Evolutionary conservation across 495 filamentous ascomycete species (phyloP).

Genomic region (Astrothelium subdiscretum): DNA sequence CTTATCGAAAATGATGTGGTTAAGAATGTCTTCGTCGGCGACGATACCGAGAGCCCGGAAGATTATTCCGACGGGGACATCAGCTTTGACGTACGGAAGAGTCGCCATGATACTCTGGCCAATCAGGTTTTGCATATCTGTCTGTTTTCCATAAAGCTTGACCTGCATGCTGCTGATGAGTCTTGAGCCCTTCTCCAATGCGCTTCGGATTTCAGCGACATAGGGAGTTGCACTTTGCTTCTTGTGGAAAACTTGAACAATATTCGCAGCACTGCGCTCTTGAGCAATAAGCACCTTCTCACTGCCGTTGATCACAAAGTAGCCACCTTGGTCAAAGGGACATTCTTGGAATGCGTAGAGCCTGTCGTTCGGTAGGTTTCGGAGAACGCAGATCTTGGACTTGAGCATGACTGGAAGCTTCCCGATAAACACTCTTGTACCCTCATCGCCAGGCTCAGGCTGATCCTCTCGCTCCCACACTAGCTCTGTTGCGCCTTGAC

Average conservation of each 20-base stretch:
- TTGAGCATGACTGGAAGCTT: slow-evolving; percentile 97
- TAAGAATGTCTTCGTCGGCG: slow-evolving; percentile 94
- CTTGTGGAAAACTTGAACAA: slow-evolving; percentile 98
- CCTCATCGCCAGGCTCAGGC: slow-evolving; percentile 24
- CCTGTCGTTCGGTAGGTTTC: slow-evolving; percentile 63
- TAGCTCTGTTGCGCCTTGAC: slow-evolving; percentile 45
- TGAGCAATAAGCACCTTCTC: slow-evolving; percentile 98
- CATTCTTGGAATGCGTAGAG: slow-evolving; percentile 87
- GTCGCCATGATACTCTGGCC: slow-evolving; percentile 82
- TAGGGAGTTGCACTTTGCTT: slow-evolving; percentile 80
- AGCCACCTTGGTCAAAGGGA: slow-evolving; percentile 93
- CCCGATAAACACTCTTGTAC: slow-evolving; percentile 65
- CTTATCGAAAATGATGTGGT: slow-evolving; percentile 91
- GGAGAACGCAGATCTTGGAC: slow-evolving; percentile 82
- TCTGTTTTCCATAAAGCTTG: slow-evolving; percentile 76
- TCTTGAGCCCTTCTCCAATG: slow-evolving; percentile 88
- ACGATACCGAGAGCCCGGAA: slow-evolving; percentile 94
- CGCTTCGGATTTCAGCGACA: slow-evolving; percentile 89
- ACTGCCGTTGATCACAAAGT: slow-evolving; percentile 99
- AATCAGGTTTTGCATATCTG: slow-evolving; percentile 61
- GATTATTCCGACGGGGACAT: slow-evolving; percentile 86
- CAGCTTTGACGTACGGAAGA: slow-evolving; percentile 83
- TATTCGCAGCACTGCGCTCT: slow-evolving; percentile 93
- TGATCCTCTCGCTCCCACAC: slow-evolving; percentile 43
- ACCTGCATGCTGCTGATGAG: slow-evolving; percentile 83